Evolutionary conservation across 23 red algal species (phyloP).

Genomic region (Agarophyton chilense): DNA sequence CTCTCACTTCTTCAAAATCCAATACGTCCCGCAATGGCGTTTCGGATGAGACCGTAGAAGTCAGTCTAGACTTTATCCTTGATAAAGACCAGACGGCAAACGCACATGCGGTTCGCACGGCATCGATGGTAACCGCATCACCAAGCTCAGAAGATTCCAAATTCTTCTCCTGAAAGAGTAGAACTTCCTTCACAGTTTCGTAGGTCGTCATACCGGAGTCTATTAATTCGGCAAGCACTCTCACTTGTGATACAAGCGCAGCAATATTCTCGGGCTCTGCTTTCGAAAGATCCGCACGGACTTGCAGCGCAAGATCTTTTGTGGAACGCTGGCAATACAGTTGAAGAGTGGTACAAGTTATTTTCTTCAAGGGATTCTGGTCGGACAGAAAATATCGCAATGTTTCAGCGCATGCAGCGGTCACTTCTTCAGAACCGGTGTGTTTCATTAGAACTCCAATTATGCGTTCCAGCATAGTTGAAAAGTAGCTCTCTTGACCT

Average conservation of each 20-base stretch:
- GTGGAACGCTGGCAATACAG: slow-evolving; percentile 8
- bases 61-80: slow-evolving; percentile 40
- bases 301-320: slow-evolving; percentile 11
- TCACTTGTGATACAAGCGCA: slow-evolving; percentile 23
- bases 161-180: slow-evolving; percentile 42
- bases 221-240: slow-evolving; percentile 38
- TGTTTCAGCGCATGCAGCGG: slow-evolving; percentile 30
- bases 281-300: slow-evolving; percentile 29
- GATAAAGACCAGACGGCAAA: slow-evolving; percentile 35
- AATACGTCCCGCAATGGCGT: not conserved
- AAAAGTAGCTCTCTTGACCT: slow-evolving; percentile 40
- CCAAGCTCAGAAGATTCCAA: not conserved
- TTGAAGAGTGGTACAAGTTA: slow-evolving; percentile 11
- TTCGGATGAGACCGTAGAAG: not conserved
- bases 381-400: slow-evolving; percentile 28
- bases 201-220: slow-evolving; percentile 8
- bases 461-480: slow-evolving; percentile 11
- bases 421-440: slow-evolving; percentile 17
- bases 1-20: slow-evolving; percentile 41
- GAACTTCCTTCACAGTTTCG: slow-evolving; percentile 14
- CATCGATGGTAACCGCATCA: not conserved
- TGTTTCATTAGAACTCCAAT: slow-evolving; percentile 27
- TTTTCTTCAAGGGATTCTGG: slow-evolving; percentile 24
- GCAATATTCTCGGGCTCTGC: slow-evolving; percentile 35
- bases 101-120: slow-evolving; percentile 14